phyloP scores from a whole-genome alignment of 177 flowering plant species.

The Vitis hybrid region DNA sequence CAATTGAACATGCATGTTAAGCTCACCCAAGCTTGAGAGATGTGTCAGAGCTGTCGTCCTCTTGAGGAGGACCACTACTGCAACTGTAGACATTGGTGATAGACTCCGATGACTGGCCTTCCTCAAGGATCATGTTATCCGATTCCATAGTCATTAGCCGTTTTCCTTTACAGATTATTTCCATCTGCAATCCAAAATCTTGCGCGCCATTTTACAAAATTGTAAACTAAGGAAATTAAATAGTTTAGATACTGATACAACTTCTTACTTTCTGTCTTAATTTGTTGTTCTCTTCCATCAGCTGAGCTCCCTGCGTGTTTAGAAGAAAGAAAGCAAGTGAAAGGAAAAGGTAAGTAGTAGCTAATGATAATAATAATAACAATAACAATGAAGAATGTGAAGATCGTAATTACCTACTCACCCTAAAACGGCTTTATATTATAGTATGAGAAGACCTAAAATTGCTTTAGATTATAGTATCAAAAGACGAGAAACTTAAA shows the following conservation, averaged over 20 bases:
- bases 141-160: neutral
- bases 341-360: neutral
- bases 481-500: no score
- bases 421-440: no score
- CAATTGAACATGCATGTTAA: neutral
- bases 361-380: neutral
- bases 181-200: slow-evolving; percentile 17
- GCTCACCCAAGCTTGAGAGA: slow-evolving; percentile 33
- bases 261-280: slow-evolving; percentile 21
- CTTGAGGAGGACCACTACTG: slow-evolving; percentile 22
- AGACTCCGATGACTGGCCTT: slow-evolving; percentile 30
- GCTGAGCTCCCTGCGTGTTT: slow-evolving; percentile 24
- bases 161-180: slow-evolving; percentile 14
- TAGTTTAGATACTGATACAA: neutral
- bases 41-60: slow-evolving; percentile 33
- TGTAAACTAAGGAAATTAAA: neutral
- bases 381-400: no score
- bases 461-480: no score
- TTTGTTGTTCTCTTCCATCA: slow-evolving; percentile 28
- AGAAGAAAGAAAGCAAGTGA: no score
- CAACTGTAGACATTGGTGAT: slow-evolving; percentile 23
- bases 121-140: slow-evolving; percentile 15
- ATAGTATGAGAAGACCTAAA: no score
- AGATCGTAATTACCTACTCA: no score
- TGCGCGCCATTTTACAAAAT: neutral